Percentiles rank a stretch among this genome's conserved stretches.
These are phyloP conservation scores for Amniculicola lignicola DNA, from an alignment of 495 filamentous ascomycete genomes.

Conservation along the genomic window DNA sequence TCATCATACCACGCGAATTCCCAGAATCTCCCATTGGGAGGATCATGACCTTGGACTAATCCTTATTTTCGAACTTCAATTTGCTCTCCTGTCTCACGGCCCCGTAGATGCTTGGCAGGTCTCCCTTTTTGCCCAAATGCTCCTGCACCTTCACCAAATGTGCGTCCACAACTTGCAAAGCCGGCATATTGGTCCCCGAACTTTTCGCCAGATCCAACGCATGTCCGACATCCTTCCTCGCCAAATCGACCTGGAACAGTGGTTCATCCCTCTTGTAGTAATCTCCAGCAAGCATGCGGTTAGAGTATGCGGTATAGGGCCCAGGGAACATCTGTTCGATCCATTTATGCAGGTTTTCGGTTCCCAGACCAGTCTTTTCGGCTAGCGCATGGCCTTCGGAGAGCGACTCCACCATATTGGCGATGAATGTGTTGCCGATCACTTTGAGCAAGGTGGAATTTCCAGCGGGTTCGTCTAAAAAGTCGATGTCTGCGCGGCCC, in stretches of 20 bases:
- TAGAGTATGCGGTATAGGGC: conserved; percentile 66
- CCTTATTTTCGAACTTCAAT: conserved; percentile 62
- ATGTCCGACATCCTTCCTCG: conserved; percentile 81
- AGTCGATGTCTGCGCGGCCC: conserved; percentile 66
- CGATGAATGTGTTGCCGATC: conserved; percentile 81
- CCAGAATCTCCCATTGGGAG: too few relatives aligned
- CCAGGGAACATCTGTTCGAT: conserved; percentile 64
- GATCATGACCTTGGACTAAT: too few relatives aligned
- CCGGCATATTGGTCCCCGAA: conserved; percentile 60
- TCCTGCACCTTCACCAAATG: conserved; percentile 69
- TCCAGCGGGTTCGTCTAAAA: conserved; percentile 57
- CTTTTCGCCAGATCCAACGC: conserved; percentile 62
- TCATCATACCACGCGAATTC: too few relatives aligned
- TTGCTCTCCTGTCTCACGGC: conserved; percentile 66
- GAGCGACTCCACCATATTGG: conserved; percentile 77
- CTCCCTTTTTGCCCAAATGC: conserved; percentile 69
- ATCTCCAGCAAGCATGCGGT: conserved; percentile 69
- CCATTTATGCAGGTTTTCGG: conserved; percentile 63
- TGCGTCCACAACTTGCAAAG: conserved; percentile 62
- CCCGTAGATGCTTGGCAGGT: conserved; percentile 83
- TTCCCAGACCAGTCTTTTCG: conserved; percentile 76
- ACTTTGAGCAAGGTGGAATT: conserved; percentile 69
- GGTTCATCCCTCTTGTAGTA: conserved; percentile 71
- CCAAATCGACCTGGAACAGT: conserved; percentile 81
- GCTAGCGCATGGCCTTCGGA: conserved; percentile 73